Evolutionary conservation across 306 rosid genomes (phyloP), one percentile per base, ranked within the genome.

Genomic region (Herpetospermum pedunculosum): DNA sequence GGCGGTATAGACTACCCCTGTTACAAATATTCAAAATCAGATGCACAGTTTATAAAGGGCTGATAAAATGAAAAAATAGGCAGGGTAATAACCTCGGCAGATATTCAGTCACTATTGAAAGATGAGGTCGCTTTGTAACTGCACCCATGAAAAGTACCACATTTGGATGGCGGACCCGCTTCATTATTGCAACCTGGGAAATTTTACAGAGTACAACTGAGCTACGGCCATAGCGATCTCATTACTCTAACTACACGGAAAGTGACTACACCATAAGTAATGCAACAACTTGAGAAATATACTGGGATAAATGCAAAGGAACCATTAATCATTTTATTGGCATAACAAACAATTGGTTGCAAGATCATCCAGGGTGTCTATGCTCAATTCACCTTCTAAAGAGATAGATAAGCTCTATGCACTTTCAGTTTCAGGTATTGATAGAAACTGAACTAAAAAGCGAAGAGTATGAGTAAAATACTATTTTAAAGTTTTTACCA

Each of bases 121-220:
- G 85, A 84, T 91, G 84, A 14, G 99, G 97, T 44, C 90, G 81
- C 80, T 87, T 91, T 16, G 99, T 94, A 63, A 94, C 99, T 25
- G 96, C 97, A 32, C 97, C 99, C 99, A 94, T 94, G 87, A 94
- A 94, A 47, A 94, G 97, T 76, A 94, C 99, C 67, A 94, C 90
- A 76, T 91, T 91, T 37, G 97, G 99, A 87, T 91, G 99, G 60
- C 99, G 95, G 15, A 94, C 95, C 9, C 95, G 96, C 81, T 94
- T 94, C 99, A 94, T 91, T 78, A 94, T 94, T 53, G 99, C 92
- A 79, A 94, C 99, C 99, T 94, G 81, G 72, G 72, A 60, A 59
- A 14, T 74, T 44, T 62, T 75, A 67, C 30, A 62, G 77, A 78
- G 44, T 57, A 64, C 35, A 82, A 81, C 74, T 74, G 70, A 75